Percentiles rank a stretch among this genome's conserved stretches.
Conservation (phyloP, 768 basidiomycete species). For the Candolleomyces efflorescens region DNA sequence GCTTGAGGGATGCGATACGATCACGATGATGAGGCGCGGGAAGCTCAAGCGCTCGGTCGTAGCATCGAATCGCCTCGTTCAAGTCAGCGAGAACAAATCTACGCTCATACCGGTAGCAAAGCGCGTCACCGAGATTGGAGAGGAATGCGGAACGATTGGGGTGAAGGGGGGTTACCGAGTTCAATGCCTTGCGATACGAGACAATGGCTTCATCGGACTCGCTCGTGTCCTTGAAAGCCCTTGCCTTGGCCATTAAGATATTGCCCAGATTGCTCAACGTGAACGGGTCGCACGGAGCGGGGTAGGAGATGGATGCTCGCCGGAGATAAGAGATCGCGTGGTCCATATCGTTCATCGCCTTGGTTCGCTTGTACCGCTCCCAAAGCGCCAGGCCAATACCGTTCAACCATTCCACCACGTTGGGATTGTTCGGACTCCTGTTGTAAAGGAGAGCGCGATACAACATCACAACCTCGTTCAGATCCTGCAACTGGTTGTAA, state of each 20-base stretch:
- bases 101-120: constrained; percentile 7
- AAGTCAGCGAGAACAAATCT: constrained; percentile 2
- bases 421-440: constrained; percentile 3
- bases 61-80: constrained; percentile 8
- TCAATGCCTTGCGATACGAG: constrained; percentile 6
- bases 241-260: constrained; percentile 5
- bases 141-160: constrained; percentile 7
- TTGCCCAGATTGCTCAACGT: constrained; percentile 11
- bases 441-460: constrained; percentile 6
- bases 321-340: constrained; percentile 7
- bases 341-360: constrained; percentile 7
- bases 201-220: constrained; percentile 9
- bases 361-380: constrained; percentile 5
- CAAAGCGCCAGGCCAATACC: constrained; percentile 6
- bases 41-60: constrained; percentile 5
- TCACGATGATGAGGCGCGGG: constrained; percentile 8
- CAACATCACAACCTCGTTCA: constrained; percentile 5
- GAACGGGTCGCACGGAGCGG: constrained; percentile 7
- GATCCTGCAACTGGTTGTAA: constrained; percentile 5
- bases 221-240: not conserved
- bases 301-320: constrained; percentile 8
- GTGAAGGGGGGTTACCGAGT: not conserved
- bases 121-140: constrained; percentile 8
- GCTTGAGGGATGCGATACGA: constrained; percentile 1
- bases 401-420: constrained; percentile 5